These are phyloP conservation scores for Cryptococcus sp. DNA, from an alignment of 1,284 basidiomycete species.

Conservation along the genomic window DNA sequence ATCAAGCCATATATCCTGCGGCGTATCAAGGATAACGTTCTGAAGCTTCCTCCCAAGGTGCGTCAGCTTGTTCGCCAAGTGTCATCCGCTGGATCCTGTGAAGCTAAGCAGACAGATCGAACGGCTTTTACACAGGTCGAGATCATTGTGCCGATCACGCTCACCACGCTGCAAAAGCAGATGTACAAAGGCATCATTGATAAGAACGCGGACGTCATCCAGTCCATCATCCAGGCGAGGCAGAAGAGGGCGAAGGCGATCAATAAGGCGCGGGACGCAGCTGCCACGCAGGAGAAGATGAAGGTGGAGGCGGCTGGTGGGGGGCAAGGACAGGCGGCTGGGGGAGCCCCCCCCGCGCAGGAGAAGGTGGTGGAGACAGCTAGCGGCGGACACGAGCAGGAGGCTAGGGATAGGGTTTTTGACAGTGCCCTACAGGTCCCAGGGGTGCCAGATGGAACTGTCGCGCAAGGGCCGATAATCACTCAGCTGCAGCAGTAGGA, in stretches of 20 bases:
- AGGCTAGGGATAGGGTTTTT: no score
- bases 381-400: no score
- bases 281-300: no score
- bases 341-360: no score
- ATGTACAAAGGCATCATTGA: conserved; percentile 76
- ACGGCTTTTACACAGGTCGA: conserved; percentile 46
- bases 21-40: conserved; percentile 86
- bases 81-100: neutral
- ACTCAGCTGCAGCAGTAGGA: no score
- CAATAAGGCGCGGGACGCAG: neutral
- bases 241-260: conserved; percentile 13
- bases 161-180: conserved; percentile 83
- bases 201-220: conserved; percentile 33
- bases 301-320: no score
- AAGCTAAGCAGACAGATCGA: neutral
- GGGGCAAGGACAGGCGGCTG: no score
- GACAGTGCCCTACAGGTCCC: no score
- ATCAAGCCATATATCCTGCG: conserved; percentile 90
- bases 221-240: conserved; percentile 27
- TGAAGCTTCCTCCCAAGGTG: conserved; percentile 88
- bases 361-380: no score
- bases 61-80: conserved; percentile 8
- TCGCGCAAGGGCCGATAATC: no score
- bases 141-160: conserved; percentile 82
- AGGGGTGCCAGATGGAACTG: no score